phyloP scores from a whole-genome alignment of 2,329 filamentous ascomycete genomes.

The Biscogniauxia mediterranea region DNA sequence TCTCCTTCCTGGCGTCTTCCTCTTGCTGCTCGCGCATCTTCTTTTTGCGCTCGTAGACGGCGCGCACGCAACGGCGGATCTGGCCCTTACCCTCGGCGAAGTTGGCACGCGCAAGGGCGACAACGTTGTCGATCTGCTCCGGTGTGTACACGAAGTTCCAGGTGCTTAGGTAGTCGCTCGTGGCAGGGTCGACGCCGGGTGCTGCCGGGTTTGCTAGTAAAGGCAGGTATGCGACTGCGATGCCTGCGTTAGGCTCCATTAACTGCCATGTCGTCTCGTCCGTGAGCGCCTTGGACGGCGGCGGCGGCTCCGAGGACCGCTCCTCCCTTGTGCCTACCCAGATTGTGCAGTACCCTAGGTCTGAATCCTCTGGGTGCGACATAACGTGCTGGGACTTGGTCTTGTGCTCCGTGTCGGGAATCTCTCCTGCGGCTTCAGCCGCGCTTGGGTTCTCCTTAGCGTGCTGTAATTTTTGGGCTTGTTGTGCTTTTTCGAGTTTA shows the following conservation, averaged over 20 bases:
- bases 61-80: constrained; percentile 74
- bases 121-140: constrained; percentile 82
- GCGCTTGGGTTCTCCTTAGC: constrained; percentile 17
- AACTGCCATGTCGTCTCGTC: constrained; percentile 68
- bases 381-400: constrained; percentile 39
- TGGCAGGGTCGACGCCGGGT: constrained; percentile 77
- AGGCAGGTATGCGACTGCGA: constrained; percentile 88
- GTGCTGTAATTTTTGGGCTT: constrained; percentile 36
- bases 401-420: constrained; percentile 19
- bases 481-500: constrained; percentile 62
- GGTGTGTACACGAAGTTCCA: constrained; percentile 98
- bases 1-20: constrained; percentile 36
- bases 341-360: constrained; percentile 87
- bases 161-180: constrained; percentile 83
- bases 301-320: constrained; percentile 55
- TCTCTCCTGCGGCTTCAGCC: constrained; percentile 6
- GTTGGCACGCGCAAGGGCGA: constrained; percentile 80
- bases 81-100: constrained; percentile 79
- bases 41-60: constrained; percentile 92
- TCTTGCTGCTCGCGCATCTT: constrained; percentile 58
- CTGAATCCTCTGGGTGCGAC: constrained; percentile 47
- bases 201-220: constrained; percentile 80
- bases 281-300: constrained; percentile 51
- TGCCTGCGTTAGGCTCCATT: constrained; percentile 75
- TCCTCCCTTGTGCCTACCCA: constrained; percentile 89